A percentile compares a stretch with the other conserved stretches of the same genome.
Evolutionary conservation across 2,329 filamentous ascomycete species (phyloP).

Genomic region (Fusarium sp.): DNA sequence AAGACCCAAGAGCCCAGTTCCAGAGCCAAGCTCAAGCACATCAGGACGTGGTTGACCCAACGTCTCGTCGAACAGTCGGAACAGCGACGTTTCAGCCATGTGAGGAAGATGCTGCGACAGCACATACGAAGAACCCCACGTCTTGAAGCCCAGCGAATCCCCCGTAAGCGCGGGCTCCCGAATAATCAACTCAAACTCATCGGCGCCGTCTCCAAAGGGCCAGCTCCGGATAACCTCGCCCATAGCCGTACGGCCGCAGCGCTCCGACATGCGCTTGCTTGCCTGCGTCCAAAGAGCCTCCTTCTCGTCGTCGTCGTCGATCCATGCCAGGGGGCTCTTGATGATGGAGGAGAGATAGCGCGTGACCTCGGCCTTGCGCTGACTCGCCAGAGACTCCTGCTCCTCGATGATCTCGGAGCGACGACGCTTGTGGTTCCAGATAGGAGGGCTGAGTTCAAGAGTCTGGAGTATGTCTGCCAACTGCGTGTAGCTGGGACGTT

Average conservation of each 20-base stretch:
- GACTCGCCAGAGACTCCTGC: slow-evolving; percentile 56
- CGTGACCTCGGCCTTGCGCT: slow-evolving; percentile 65
- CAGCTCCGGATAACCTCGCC: slow-evolving; percentile 68
- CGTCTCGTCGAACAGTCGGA: slow-evolving; percentile 58
- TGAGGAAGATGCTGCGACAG: slow-evolving; percentile 78
- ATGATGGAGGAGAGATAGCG: slow-evolving; percentile 78
- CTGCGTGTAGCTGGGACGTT: slow-evolving; percentile 74
- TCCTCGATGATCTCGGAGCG: slow-evolving; percentile 58
- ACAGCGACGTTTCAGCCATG: slow-evolving; percentile 60
- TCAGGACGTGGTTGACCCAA: slow-evolving; percentile 49
- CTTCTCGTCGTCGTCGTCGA: slow-evolving; percentile 72
- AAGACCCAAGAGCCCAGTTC: slow-evolving; percentile 90
- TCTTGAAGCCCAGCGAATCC: slow-evolving; percentile 92
- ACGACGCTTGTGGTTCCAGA: slow-evolving; percentile 69
- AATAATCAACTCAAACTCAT: slow-evolving; percentile 74
- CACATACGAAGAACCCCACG: slow-evolving; percentile 92
- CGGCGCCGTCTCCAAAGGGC: slow-evolving; percentile 59
- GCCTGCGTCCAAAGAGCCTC: slow-evolving; percentile 83
- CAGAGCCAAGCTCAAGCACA: slow-evolving; percentile 85
- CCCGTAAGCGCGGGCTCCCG: slow-evolving; percentile 89
- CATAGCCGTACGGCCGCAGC: slow-evolving; percentile 79
- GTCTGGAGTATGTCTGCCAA: slow-evolving; percentile 75
- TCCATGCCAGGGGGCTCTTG: slow-evolving; percentile 75
- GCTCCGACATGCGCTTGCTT: slow-evolving; percentile 82
- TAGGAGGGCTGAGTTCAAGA: slow-evolving; percentile 74